Base-by-base conservation (phyloP, 2,329 filamentous ascomycete genomes). In the Claviceps arundinis region DNA sequence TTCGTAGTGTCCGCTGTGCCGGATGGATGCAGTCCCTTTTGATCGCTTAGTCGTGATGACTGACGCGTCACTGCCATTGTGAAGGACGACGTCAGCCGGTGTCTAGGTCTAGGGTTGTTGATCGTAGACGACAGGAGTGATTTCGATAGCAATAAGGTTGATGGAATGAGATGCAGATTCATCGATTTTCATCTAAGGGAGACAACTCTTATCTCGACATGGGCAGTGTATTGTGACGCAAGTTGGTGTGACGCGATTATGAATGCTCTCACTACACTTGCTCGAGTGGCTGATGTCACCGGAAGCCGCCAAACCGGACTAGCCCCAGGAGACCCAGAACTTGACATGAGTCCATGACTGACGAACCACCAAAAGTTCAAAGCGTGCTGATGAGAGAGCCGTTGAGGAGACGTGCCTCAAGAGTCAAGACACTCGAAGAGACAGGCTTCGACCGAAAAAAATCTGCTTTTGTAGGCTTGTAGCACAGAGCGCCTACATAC, bases 21-120 rank as follows among this genome's bases (percentile, higher is more conserved):
- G n/a, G 2, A 37, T 30, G 30, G n/a, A 13, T 55, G 55, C 17
- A 51, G 55, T 13, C 59, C 55, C 16, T 54, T 55, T 50, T 61
- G 57, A n/a, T 58, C 62, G 55, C 64, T 68, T 26, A 77, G 64
- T 41, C 73, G 70, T 11, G 71, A 66, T 2, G 69, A 72, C 22
- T 67, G 64, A 41, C 69, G 64, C 47, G 65, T 67, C 16, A 58
- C 59, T 37, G 68, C 65, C 19, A 19, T 16, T 22, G 37, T 65
- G 17, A 46, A 16, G 11, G 8, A 38, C 19, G 16, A 40, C 42
- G 46, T 50, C 41, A 48, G 52, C 38, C n/a, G 4, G 26, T 42
- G 13, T 44, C 4, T 50, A 6, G 38, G 6, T 22, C 16, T 22
- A 14, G 5, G 9, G 16, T 24, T 13, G 3, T 8, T 26, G 46